phyloP scores from a whole-genome alignment of 352 stramenopile species.

The Globisporangium viniferum region DNA sequence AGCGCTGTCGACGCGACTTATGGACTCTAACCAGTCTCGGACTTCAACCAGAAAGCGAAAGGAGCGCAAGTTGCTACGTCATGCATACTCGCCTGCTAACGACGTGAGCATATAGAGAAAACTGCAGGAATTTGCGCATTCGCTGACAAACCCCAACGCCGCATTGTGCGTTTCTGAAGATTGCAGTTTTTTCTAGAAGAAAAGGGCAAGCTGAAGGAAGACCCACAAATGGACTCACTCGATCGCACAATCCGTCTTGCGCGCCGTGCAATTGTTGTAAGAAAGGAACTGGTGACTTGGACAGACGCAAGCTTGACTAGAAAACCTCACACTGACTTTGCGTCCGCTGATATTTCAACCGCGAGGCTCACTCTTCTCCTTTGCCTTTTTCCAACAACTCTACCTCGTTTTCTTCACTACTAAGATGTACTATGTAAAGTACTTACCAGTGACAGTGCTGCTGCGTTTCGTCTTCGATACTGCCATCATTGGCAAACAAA shows the following conservation, averaged over 20 bases:
- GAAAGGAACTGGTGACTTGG: not conserved
- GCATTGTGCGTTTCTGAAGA: not conserved
- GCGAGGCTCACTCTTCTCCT: not conserved
- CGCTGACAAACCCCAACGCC: not conserved
- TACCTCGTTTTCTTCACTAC: not conserved
- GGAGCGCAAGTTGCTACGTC: not conserved
- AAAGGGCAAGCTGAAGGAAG: not conserved
- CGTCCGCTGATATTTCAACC: no score
- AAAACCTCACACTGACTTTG: not conserved
- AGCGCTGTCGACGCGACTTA: not conserved
- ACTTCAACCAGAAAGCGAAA: not conserved
- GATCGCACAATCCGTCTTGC: not conserved
- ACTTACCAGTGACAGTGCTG: no score
- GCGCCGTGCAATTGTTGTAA: not conserved
- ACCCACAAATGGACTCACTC: not conserved
- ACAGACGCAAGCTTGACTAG: not conserved
- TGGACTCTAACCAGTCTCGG: not conserved
- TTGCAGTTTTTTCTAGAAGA: not conserved
- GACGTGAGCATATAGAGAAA: not conserved
- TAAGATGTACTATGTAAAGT: not conserved
- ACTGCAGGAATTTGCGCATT: no score
- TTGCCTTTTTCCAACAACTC: not conserved
- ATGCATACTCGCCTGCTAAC: not conserved
- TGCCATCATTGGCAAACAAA: not conserved
- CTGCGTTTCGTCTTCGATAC: not conserved